phyloP scores from a whole-genome alignment of 495 filamentous ascomycete species.

The Amphirosellinia nigrospora region DNA sequence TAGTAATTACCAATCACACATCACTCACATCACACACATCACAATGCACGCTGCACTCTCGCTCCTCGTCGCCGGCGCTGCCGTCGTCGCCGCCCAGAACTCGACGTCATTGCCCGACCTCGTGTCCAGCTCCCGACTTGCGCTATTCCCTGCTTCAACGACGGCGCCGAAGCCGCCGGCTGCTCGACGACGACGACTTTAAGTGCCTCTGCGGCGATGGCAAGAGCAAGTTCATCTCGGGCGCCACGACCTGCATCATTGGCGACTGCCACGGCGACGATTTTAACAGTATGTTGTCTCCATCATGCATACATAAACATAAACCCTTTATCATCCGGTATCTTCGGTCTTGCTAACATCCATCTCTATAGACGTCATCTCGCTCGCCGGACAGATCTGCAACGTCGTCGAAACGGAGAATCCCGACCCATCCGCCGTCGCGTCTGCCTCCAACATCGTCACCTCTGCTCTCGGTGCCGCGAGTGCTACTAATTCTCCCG shows the following conservation, averaged over 20 bases:
- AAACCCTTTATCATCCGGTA: background rate
- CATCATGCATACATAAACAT: background rate
- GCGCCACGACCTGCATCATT: slow-evolving; percentile 30
- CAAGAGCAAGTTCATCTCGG: slow-evolving; percentile 27
- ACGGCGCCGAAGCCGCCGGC: slow-evolving; percentile 26
- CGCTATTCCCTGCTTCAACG: slow-evolving; percentile 33
- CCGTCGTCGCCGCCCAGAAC: slow-evolving; percentile 38
- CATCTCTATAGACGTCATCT: slow-evolving; percentile 27
- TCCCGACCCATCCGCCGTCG: slow-evolving; percentile 37
- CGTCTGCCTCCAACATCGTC: slow-evolving; percentile 37
- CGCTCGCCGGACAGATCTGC: slow-evolving; percentile 36
- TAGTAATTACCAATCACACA: background rate
- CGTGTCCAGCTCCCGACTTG: slow-evolving; percentile 36
- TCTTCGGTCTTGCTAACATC: slow-evolving; percentile 23
- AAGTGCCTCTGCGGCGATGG: slow-evolving; percentile 33
- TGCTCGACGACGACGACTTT: slow-evolving; percentile 40
- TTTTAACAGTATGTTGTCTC: slow-evolving; percentile 31
- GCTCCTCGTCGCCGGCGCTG: slow-evolving; percentile 34
- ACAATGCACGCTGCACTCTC: slow-evolving; percentile 35
- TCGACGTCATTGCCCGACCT: slow-evolving; percentile 37
- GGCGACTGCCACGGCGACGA: slow-evolving; percentile 30
- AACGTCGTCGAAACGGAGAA: slow-evolving; percentile 28
- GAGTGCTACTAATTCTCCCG: slow-evolving; percentile 29
- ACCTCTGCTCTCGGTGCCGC: slow-evolving; percentile 34
- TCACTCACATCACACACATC: slow-evolving; percentile 1